Evolutionary conservation across 2,329 filamentous ascomycete genomes (phyloP), one percentile per base, ranked within the genome.

Genomic region (Nannizziopsis barbatae): DNA sequence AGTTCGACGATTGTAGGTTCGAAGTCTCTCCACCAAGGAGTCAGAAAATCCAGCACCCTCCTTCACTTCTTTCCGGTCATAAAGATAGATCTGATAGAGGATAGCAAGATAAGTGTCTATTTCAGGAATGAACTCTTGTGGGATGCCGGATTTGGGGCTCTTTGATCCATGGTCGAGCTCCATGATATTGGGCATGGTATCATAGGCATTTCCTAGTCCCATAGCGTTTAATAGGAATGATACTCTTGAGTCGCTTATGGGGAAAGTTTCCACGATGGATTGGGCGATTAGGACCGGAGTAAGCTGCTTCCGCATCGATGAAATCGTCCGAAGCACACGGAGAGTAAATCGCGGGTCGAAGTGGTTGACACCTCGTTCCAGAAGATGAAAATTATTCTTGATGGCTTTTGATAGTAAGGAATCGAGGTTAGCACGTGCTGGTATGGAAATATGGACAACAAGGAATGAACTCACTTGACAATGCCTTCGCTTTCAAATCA

Each of bases 291-390:
- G 81, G 58, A 90, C 85, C 50, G 85, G 78, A 11, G 83, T 86
- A 57, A 95, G 76, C 57, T 86, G 81, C 75, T 96, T 96, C 66
- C 92, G 87, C 65, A 96, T 82, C 48, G 88, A 89, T 36, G 92
- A 95, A 71, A 96, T 94, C 59, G 89, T 94, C 61, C 92, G 84
- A 55, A 98, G 79, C 53, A 92, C 92, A 63, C 92, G 81, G 55
- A 98, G 83, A 50, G 90, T 87, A 71, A 95, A 98, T 73, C 92
- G 83, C 51, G 89, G 81, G 70, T 98, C 92, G 67, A 96, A 98
- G 60, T 93, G 80, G 56, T 82, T 76, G 55, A 98, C 90, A 56
- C 89, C 92, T 61, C 88, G 84, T 62, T 95, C 89, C 62, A 98
- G 77, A 56, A 98, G 77, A 45, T 80, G 79, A 64, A 95, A 95